A percentile compares a stretch with the other conserved stretches of the same genome.
These are phyloP conservation scores for Drechslerella coelobrocha DNA, from an alignment of 2,329 filamentous ascomycete genomes.

Conservation along the genomic window DNA sequence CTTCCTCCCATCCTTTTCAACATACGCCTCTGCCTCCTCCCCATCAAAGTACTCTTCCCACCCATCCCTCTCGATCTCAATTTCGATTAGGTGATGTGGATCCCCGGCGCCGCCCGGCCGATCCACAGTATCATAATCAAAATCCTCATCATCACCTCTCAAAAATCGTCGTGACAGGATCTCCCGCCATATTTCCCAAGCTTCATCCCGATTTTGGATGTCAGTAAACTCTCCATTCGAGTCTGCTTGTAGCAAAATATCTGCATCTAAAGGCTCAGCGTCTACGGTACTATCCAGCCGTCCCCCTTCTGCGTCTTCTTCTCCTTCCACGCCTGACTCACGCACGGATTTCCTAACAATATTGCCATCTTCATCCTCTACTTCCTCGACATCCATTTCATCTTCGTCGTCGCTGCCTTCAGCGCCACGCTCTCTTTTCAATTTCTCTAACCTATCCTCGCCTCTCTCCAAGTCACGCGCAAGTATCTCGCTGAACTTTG, in stretches of 20 bases:
- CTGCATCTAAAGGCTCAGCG: conserved; percentile 33
- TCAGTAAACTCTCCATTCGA: conserved; percentile 40
- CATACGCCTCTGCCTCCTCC: conserved; percentile 41
- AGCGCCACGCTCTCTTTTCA: conserved; percentile 13
- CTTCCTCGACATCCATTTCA: conserved; percentile 18
- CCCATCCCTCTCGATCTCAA: conserved; percentile 42
- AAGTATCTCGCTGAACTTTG: conserved; percentile 44
- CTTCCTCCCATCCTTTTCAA: conserved; percentile 37
- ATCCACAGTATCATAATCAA: conserved; percentile 41
- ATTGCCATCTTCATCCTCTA: conserved; percentile 7
- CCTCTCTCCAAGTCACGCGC: conserved; percentile 39
- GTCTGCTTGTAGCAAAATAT: conserved; percentile 36
- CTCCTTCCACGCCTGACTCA: background rate
- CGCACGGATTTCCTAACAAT: background rate
- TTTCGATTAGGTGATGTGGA: conserved; percentile 39
- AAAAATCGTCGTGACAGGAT: conserved; percentile 38
- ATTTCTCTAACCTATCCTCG: conserved; percentile 26
- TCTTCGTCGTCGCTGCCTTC: conserved; percentile 9
- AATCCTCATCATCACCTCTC: conserved; percentile 44
- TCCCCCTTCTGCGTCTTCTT: conserved; percentile 30
- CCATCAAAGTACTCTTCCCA: conserved; percentile 49
- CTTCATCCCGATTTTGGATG: conserved; percentile 30
- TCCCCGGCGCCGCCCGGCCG: conserved; percentile 29
- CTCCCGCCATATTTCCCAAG: conserved; percentile 44
- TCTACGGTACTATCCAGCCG: conserved; percentile 10